Evolutionary conservation across 1,284 basidiomycete genomes (phyloP).

Genomic region (Microbotryum silenes-acaulis): DNA sequence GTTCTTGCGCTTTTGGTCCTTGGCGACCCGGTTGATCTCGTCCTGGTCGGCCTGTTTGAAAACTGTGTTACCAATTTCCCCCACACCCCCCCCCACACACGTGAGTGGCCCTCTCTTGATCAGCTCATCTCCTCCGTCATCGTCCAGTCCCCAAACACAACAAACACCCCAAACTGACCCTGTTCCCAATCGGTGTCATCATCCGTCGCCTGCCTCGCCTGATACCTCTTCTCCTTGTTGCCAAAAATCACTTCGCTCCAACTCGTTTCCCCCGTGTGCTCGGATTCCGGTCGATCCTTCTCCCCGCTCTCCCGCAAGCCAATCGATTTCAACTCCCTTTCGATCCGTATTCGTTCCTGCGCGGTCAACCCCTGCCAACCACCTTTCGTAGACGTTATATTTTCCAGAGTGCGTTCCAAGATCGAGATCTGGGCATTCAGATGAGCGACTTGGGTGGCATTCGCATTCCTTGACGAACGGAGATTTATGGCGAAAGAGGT

Average conservation of each 20-base stretch:
- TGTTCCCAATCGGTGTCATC: slow-evolving; percentile 32
- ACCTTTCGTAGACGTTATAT: no score
- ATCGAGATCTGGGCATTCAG: slow-evolving; percentile 30
- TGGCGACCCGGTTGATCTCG: background rate
- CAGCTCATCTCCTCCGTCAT: no score
- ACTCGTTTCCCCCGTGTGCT: slow-evolving; percentile 12
- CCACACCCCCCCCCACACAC: no score
- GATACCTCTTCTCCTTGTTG: slow-evolving; percentile 25
- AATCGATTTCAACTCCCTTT: slow-evolving; percentile 27
- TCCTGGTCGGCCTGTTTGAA: slow-evolving; percentile 2
- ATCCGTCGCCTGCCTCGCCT: slow-evolving; percentile 7
- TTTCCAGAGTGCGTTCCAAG: slow-evolving; percentile 13
- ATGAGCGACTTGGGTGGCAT: slow-evolving; percentile 10
- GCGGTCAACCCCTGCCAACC: background rate
- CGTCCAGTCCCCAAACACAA: no score
- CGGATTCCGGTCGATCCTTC: slow-evolving; percentile 9
- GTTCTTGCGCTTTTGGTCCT: background rate
- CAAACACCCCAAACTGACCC: slow-evolving; percentile 12
- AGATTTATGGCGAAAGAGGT: slow-evolving; percentile 34
- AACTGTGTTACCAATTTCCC: background rate
- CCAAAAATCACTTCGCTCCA: slow-evolving; percentile 35
- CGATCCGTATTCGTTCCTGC: slow-evolving; percentile 10
- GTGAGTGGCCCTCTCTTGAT: no score
- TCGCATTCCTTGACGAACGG: slow-evolving; percentile 23
- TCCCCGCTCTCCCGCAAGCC: slow-evolving; percentile 24